Percentiles rank a stretch among this genome's conserved stretches.
phyloP scores from a whole-genome alignment of 1,139 yeast species.

The Saccharomycopsis hybrid region DNA sequence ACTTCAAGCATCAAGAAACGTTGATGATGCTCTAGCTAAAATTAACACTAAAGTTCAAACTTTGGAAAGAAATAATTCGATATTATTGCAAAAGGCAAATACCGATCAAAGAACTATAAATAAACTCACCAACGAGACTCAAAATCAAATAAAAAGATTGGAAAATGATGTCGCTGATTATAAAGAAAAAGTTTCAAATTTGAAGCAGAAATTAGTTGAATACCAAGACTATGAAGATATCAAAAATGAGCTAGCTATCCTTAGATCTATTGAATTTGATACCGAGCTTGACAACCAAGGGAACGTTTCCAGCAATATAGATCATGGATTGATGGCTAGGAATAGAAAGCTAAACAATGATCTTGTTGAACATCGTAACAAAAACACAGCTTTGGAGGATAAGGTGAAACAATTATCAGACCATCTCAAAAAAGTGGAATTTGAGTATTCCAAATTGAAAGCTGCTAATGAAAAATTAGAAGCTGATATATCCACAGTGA shows the following conservation, averaged over 20 bases:
- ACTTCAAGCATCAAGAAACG: conserved; percentile 34
- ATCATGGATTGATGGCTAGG: conserved; percentile 47
- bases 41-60: conserved; percentile 22
- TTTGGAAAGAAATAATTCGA: conserved; percentile 18
- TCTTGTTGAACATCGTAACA: conserved; percentile 49
- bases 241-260: conserved; percentile 64
- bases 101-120: conserved; percentile 6
- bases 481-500: conserved; percentile 16
- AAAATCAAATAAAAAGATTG: conserved; percentile 31
- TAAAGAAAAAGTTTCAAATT: conserved; percentile 26
- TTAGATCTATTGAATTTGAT: conserved; percentile 69
- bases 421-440: conserved; percentile 2
- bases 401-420: background rate
- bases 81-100: conserved; percentile 20
- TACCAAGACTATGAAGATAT: conserved; percentile 71
- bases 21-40: conserved; percentile 29
- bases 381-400: conserved; percentile 33
- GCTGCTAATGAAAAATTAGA: conserved; percentile 17
- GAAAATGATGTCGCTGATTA: conserved; percentile 10
- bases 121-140: conserved; percentile 22
- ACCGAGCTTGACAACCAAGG: conserved; percentile 28
- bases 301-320: conserved; percentile 24
- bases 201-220: conserved; percentile 37
- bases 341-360: conserved; percentile 59
- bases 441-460: conserved; percentile 8